Evolutionary conservation across 306 rosid genomes (phyloP), one percentile per base, ranked within the genome.

Genomic region (Medicago ruthenica): DNA sequence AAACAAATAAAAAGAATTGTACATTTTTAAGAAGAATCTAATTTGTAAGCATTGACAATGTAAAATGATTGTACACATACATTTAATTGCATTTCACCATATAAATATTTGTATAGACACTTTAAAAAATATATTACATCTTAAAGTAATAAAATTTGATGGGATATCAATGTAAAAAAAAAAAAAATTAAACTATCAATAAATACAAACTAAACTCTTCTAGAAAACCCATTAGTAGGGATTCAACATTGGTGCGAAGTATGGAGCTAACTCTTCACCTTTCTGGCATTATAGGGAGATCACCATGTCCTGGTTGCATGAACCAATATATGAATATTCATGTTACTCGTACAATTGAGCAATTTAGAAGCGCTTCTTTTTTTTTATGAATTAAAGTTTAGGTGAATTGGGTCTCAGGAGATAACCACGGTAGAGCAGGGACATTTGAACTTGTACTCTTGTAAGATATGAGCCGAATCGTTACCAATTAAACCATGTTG

Each of bases 301-400:
- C 40, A 51, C 50, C 76, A 40, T 42, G 47, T 63, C 69, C 42
- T 54, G 14, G 45, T 60, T 70, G 79, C 50, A 22, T 16, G 61
- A 50, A 55, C 27, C 69, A 68, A 15, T 27, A 64, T n/a, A 76
- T 44, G 66, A 39, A 70, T 79, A 9, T 70, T 39, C 21, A 15
- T 7, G 55, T 77, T 67, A 37, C 53, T 68, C 42, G 36, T 60
- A 47, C 81, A 20, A 73, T 39, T 58, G 34, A 70, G 79, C 62
- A 60, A 14, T 27, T 27, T 9, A 27, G 39, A 60, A 27, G 7
- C 85, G 77, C 84, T 94, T 91, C n/a, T n/a, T 10, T 20, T 53
- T 17, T 18, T 17, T 53, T 17, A 14, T 15, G 54, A 48, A 15
- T 48, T 51, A n/a, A n/a, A 51, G 21, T 51, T 16, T 51, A 7